A percentile compares a stretch with the other conserved stretches of the same genome.
phyloP scores from a whole-genome alignment of 768 basidiomycete genomes.

The Hericium alpestre region DNA sequence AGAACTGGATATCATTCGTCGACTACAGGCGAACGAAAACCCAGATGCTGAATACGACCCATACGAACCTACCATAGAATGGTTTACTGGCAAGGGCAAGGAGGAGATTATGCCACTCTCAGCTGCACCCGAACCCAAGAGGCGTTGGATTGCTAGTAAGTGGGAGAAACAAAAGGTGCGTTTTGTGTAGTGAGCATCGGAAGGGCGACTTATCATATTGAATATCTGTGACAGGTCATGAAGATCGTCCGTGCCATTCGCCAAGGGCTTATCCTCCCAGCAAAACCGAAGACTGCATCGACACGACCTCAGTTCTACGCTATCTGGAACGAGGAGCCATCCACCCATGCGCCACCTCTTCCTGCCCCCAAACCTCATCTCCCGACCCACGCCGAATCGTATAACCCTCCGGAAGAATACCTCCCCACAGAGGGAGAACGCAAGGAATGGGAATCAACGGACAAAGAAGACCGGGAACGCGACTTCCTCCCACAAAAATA shows the following conservation, averaged over 20 bases:
- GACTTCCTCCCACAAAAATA: slow-evolving; percentile 87
- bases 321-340: slow-evolving; percentile 79
- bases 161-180: slow-evolving; percentile 98
- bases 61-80: slow-evolving; percentile 88
- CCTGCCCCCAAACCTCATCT: slow-evolving; percentile 86
- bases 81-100: slow-evolving; percentile 95
- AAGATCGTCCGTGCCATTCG: slow-evolving; percentile 99
- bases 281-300: slow-evolving; percentile 69
- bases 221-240: slow-evolving; percentile 59
- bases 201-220: neutral
- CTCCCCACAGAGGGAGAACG: slow-evolving; percentile 77
- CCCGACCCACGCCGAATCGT: slow-evolving; percentile 92
- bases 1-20: slow-evolving; percentile 89
- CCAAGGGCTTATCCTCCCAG: slow-evolving; percentile 85
- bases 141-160: slow-evolving; percentile 93
- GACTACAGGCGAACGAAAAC: slow-evolving; percentile 84
- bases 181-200: neutral
- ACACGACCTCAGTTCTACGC: slow-evolving; percentile 65
- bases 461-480: slow-evolving; percentile 82
- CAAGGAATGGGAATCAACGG: slow-evolving; percentile 70
- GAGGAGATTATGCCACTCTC: slow-evolving; percentile 92
- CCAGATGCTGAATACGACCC: slow-evolving; percentile 87
- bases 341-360: slow-evolving; percentile 77
- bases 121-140: slow-evolving; percentile 87
- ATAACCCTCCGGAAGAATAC: slow-evolving; percentile 97